Evolutionary conservation across 2,329 filamentous ascomycete genomes (phyloP).

Genomic region (Fusarium floridanum): DNA sequence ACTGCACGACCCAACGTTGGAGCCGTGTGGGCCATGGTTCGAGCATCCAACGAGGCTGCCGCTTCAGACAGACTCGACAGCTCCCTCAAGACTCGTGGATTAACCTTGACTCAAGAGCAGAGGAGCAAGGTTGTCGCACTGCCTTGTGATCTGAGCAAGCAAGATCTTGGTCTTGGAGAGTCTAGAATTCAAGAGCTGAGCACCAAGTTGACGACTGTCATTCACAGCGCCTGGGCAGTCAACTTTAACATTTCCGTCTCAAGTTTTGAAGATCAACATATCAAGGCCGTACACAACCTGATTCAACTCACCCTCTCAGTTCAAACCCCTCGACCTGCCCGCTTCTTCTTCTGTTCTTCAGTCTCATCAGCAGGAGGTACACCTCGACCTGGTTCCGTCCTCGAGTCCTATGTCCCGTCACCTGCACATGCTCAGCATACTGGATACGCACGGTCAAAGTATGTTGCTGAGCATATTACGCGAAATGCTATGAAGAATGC

Average conservation of each 20-base stretch:
- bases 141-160: slow-evolving; percentile 35
- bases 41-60: slow-evolving; percentile 17
- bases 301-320: slow-evolving; percentile 53
- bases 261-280: slow-evolving; percentile 63
- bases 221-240: slow-evolving; percentile 67
- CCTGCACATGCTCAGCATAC: slow-evolving; percentile 55
- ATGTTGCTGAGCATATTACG: slow-evolving; percentile 56
- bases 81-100: slow-evolving; percentile 25
- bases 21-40: slow-evolving; percentile 55
- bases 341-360: slow-evolving; percentile 66
- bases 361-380: slow-evolving; percentile 51
- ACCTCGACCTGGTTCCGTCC: slow-evolving; percentile 50
- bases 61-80: slow-evolving; percentile 26
- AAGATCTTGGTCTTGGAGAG: slow-evolving; percentile 31
- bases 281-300: slow-evolving; percentile 60
- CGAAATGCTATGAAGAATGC: slow-evolving; percentile 48
- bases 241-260: slow-evolving; percentile 67
- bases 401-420: slow-evolving; percentile 51
- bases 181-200: slow-evolving; percentile 48
- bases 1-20: slow-evolving; percentile 69
- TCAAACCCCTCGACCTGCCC: slow-evolving; percentile 15
- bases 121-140: slow-evolving; percentile 38
- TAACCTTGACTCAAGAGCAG: slow-evolving; percentile 34
- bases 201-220: slow-evolving; percentile 55
- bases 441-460: slow-evolving; percentile 59